Conservation (phyloP, 1,284 basidiomycete species). For the Sanghuangporus weigelae region DNA sequence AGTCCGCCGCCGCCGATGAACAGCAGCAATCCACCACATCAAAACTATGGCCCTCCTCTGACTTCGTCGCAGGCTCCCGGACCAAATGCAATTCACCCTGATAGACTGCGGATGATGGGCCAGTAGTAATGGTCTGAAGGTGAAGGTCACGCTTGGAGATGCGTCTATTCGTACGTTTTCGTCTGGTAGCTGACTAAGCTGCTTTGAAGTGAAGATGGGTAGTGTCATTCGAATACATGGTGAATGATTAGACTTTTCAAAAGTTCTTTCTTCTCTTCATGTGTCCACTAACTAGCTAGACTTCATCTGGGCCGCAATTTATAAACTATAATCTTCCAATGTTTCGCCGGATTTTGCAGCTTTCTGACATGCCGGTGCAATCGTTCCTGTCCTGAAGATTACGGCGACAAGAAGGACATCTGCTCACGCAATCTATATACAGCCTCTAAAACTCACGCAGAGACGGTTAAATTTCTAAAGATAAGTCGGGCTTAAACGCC, state of each 20-base stretch:
- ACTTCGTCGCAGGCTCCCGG: constrained; percentile 27
- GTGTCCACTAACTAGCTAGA: too few relatives aligned
- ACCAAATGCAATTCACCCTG: constrained; percentile 74
- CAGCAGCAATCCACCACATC: constrained; percentile 25
- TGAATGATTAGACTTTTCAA: background rate
- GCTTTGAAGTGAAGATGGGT: background rate
- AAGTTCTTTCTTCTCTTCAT: too few relatives aligned
- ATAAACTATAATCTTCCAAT: too few relatives aligned
- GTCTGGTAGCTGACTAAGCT: background rate
- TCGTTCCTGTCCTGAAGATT: too few relatives aligned
- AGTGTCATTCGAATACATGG: background rate
- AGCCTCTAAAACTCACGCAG: background rate
- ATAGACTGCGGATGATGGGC: constrained; percentile 79
- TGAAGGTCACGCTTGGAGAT: background rate
- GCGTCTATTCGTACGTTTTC: background rate
- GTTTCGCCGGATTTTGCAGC: too few relatives aligned
- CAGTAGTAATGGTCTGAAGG: background rate
- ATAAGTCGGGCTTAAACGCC: background rate
- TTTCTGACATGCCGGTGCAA: too few relatives aligned
- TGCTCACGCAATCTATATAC: too few relatives aligned
- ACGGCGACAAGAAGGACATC: too few relatives aligned
- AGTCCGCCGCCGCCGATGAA: constrained; percentile 26
- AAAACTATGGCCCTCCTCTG: constrained; percentile 21
- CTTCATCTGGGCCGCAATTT: too few relatives aligned
- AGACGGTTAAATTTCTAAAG: background rate